A percentile compares a stretch with the other conserved stretches of the same genome.
phyloP scores from a whole-genome alignment of 768 basidiomycete genomes.

The Termitomyces titanicus region DNA sequence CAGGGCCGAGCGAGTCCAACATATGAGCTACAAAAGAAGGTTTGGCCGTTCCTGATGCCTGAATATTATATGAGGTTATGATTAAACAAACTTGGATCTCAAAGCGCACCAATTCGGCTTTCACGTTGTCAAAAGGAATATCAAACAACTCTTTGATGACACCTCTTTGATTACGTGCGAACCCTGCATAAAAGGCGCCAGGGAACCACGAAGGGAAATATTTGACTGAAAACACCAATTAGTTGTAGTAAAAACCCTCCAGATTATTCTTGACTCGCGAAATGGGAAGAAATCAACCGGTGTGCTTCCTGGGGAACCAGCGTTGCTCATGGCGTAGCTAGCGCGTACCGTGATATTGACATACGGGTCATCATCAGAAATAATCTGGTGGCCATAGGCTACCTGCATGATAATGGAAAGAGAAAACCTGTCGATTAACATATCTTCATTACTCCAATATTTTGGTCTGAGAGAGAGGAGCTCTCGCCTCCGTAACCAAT shows the following conservation, averaged over 20 bases:
- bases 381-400: constrained; percentile 28
- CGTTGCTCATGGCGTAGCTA: constrained; percentile 17
- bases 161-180: constrained; percentile 10
- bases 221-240: constrained; percentile 18
- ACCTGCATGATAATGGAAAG: constrained; percentile 18
- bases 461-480: constrained; percentile 1
- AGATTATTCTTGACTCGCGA: constrained; percentile 14
- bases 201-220: constrained; percentile 31
- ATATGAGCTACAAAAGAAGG: constrained; percentile 17
- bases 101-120: constrained; percentile 28
- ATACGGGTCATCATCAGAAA: constrained; percentile 30
- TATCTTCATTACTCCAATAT: background rate
- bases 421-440: background rate
- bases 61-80: background rate
- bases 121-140: constrained; percentile 26
- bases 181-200: constrained; percentile 17
- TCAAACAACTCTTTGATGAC: constrained; percentile 21
- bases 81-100: background rate
- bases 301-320: constrained; percentile 17
- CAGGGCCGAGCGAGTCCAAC: constrained; percentile 11
- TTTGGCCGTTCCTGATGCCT: constrained; percentile 18
- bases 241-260: background rate
- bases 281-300: constrained; percentile 16
- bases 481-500: background rate
- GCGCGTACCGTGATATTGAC: constrained; percentile 30